Evolutionary conservation across 129 eudicot species (phyloP).

Genomic region (Centrapalus pauciflorus): DNA sequence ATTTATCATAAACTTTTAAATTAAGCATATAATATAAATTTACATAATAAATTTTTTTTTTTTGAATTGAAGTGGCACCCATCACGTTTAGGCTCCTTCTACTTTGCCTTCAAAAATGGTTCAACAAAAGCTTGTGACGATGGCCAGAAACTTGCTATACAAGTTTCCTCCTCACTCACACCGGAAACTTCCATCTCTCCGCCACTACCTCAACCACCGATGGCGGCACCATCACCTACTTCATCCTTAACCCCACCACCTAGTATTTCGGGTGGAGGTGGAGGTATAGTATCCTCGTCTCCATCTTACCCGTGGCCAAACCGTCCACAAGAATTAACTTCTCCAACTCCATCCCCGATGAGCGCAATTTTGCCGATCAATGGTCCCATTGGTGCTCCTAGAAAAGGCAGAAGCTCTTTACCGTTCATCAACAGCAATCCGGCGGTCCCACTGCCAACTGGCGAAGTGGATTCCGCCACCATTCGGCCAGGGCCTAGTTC

Average conservation of each 20-base stretch:
- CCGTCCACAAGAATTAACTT: conserved; percentile 49
- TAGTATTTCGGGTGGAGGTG: conserved; percentile 23
- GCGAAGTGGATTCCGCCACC: conserved; percentile 89
- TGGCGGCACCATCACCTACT: conserved; percentile 35
- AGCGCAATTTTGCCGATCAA: conserved; percentile 25
- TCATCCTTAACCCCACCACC: conserved; percentile 43
- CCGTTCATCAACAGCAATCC: conserved; percentile 93
- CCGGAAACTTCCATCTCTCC: conserved; percentile 34
- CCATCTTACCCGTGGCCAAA: conserved; percentile 92
- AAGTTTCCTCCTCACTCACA: conserved; percentile 42
- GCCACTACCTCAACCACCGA: conserved; percentile 35
- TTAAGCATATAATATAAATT: too few relatives aligned
- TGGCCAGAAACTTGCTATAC: conserved; percentile 63
- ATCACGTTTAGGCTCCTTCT: conserved; percentile 74
- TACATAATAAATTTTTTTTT: neutral
- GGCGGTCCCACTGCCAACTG: conserved; percentile 90
- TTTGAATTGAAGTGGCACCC: conserved; percentile 67
- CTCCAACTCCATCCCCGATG: conserved; percentile 68
- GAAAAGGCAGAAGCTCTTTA: conserved; percentile 35
- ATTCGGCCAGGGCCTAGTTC: conserved; percentile 62
- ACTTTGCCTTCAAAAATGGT: conserved; percentile 79
- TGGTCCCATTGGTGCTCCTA: conserved; percentile 32
- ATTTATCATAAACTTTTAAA: too few relatives aligned
- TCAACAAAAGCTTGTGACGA: conserved; percentile 51
- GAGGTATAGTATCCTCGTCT: conserved; percentile 64